Evolutionary conservation across 768 basidiomycete genomes (phyloP).

Genomic region (Kwoniella sp.): DNA sequence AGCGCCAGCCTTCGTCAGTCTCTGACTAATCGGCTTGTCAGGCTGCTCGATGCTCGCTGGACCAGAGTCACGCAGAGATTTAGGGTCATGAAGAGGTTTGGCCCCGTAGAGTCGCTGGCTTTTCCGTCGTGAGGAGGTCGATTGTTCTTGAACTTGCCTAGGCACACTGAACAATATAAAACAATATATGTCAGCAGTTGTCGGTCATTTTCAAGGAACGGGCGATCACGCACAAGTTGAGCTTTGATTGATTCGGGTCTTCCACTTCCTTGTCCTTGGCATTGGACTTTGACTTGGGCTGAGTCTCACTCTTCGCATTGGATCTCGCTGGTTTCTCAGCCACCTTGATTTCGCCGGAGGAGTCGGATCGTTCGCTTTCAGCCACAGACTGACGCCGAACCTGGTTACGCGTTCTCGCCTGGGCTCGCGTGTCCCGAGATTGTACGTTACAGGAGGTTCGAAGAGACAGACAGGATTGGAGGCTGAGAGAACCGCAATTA

Average conservation of each 20-base stretch:
- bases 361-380: background rate
- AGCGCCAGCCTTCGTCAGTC: slow-evolving; percentile 6
- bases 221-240: slow-evolving; percentile 23
- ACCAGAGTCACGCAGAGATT: background rate
- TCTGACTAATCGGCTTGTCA: background rate
- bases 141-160: background rate
- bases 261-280: slow-evolving; percentile 13
- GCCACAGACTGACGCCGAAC: background rate
- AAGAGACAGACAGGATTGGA: background rate
- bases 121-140: background rate
- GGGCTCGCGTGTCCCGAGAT: slow-evolving; percentile 9
- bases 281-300: background rate
- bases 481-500: no score
- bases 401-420: background rate
- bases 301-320: background rate
- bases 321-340: background rate
- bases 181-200: background rate
- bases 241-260: slow-evolving; percentile 21
- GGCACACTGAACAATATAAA: background rate
- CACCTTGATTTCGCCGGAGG: background rate
- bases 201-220: background rate
- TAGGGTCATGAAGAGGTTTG: background rate
- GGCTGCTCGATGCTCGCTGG: background rate
- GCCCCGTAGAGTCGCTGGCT: background rate
- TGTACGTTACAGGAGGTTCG: slow-evolving; percentile 8